Evolutionary conservation across 139 green algal genomes (phyloP), one percentile per base, ranked within the genome.

Genomic region (Coccomyxa sp.): DNA sequence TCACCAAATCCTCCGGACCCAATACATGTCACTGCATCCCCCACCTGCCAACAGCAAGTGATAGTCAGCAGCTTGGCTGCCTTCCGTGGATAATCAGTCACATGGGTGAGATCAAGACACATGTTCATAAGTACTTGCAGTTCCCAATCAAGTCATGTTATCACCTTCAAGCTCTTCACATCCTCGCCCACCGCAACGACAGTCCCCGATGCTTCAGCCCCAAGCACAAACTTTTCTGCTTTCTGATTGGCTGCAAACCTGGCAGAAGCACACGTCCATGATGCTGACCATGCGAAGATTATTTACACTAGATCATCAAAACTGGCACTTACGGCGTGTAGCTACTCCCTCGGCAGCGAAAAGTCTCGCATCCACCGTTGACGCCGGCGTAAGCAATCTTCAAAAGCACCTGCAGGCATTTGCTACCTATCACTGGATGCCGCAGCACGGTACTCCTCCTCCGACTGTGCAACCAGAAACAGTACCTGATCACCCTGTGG

Each of bases 281-380:
- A 18, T 27, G 17, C 25, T 74, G 51, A 28, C 4, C 63, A 71
- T 71, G 63, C 9, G 9, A 71, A 9, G n/a, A n/a, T n/a, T 11
- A 51, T 51, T 7, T 51, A 51, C 38, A 51, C 38, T 11, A 11
- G 38, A 51, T 51, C 38, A 51, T 51, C 38, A 51, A 7, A 51
- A 51, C 7, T 7, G 7, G 71, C 21, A n/a, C 71, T 31, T 12
- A 77, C 71, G 71, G 71, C 14, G 71, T 77, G 12, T 77, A 77
- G 71, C 27, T 38, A 12, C 93, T 88, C 13, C 86, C 91, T 0
- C 90, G 84, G 0, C 63, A 87, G 0, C 92, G 75, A 80, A 95
- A 95, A 0, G 92, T 95, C 77, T 95, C 92, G 79, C 92, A 95
- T 32, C 92, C 92, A 16, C 91, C 92, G 75, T 95, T 95, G 57